A percentile compares a stretch with the other conserved stretches of the same genome.
phyloP scores from a whole-genome alignment of 768 basidiomycete genomes.

The Amanita molliuscula region DNA sequence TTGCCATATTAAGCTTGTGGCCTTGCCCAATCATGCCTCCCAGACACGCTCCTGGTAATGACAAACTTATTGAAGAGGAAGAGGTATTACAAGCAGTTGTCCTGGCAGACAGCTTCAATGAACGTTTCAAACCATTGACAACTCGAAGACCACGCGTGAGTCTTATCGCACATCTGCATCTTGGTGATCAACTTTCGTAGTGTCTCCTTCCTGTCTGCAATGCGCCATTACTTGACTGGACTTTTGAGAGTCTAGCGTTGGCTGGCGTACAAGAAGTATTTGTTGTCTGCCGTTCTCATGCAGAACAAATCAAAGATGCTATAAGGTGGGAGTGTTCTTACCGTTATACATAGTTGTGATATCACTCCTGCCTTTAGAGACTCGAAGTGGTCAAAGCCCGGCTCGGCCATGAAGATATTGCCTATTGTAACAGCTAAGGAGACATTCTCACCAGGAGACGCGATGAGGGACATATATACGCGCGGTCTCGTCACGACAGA shows the following conservation, averaged over 20 bases:
- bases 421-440: slow-evolving; percentile 81
- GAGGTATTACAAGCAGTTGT: slow-evolving; percentile 91
- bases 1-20: neutral
- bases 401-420: slow-evolving; percentile 71
- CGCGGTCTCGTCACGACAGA: slow-evolving; percentile 85
- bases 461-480: slow-evolving; percentile 89
- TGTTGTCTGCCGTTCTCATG: slow-evolving; percentile 87
- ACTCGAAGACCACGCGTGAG: slow-evolving; percentile 77
- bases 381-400: slow-evolving; percentile 79
- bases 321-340: slow-evolving; percentile 54
- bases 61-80: slow-evolving; percentile 63
- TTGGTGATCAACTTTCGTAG: slow-evolving; percentile 28
- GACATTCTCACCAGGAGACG: slow-evolving; percentile 83
- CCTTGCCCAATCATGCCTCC: slow-evolving; percentile 43
- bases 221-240: slow-evolving; percentile 90
- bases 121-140: slow-evolving; percentile 86
- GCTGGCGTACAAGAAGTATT: slow-evolving; percentile 96
- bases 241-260: slow-evolving; percentile 89
- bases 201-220: slow-evolving; percentile 93
- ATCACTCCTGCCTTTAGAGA: slow-evolving; percentile 31
- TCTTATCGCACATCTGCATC: slow-evolving; percentile 7
- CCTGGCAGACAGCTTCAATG: slow-evolving; percentile 94
- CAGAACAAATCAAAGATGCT: slow-evolving; percentile 74
- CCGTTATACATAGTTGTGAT: slow-evolving; percentile 6
- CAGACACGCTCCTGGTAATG: slow-evolving; percentile 45